Percentiles rank a stretch among this genome's conserved stretches.
These are phyloP conservation scores for Globisporangium cylindrosporum DNA, from an alignment of 352 stramenopile genomes.

Conservation along the genomic window DNA sequence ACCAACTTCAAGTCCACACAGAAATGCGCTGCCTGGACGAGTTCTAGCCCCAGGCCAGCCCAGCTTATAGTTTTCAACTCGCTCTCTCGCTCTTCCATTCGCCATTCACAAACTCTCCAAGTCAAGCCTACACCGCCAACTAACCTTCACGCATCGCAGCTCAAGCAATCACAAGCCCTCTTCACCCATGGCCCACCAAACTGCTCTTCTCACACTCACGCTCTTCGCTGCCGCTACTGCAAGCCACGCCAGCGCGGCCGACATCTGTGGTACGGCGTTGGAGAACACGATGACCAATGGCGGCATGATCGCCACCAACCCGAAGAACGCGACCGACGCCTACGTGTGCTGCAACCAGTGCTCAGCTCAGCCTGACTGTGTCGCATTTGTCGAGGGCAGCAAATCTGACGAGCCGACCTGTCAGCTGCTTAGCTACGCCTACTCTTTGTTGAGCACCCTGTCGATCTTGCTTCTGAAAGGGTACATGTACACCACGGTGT, in stretches of 20 bases:
- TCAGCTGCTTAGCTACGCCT: constrained; percentile 1
- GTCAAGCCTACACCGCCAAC: too few relatives aligned
- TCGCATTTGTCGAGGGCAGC: not conserved
- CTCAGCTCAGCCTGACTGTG: not conserved
- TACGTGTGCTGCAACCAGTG: constrained; percentile 12
- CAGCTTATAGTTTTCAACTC: too few relatives aligned
- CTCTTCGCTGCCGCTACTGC: not conserved
- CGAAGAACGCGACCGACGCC: not conserved
- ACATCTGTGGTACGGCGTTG: not conserved
- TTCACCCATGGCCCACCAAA: not conserved
- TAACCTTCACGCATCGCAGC: too few relatives aligned
- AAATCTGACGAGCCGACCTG: not conserved
- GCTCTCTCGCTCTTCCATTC: too few relatives aligned
- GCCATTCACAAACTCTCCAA: too few relatives aligned
- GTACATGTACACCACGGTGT: not conserved
- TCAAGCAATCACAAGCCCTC: too few relatives aligned
- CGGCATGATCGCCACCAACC: not conserved
- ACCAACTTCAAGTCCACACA: too few relatives aligned
- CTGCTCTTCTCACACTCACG: too few relatives aligned
- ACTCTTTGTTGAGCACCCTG: not conserved
- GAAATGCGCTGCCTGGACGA: too few relatives aligned
- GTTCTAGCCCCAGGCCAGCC: too few relatives aligned
- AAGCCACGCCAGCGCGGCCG: not conserved
- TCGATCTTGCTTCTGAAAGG: not conserved
- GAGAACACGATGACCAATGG: not conserved